Evolutionary conservation across 805 yeast genomes (phyloP).

Genomic region (Schwanniomyces occidentalis): DNA sequence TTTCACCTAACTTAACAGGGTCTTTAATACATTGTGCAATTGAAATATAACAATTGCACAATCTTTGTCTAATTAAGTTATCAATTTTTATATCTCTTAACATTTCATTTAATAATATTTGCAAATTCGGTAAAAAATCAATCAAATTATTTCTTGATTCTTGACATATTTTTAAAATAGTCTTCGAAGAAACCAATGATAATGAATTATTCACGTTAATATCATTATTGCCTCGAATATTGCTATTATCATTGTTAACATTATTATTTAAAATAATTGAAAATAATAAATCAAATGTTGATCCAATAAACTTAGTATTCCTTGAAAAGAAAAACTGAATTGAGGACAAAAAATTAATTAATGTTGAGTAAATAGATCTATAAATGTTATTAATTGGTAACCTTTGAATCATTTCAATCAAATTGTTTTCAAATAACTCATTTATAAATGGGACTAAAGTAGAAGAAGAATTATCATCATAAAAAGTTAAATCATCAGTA

Average conservation of each 20-base stretch:
- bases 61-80: conserved; percentile 53
- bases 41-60: conserved; percentile 62
- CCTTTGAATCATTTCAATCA: conserved; percentile 19
- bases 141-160: conserved; percentile 47
- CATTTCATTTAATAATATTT: conserved; percentile 48
- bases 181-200: conserved; percentile 43
- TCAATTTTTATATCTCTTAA: conserved; percentile 40
- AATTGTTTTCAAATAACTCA: conserved; percentile 20
- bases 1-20: conserved; percentile 34
- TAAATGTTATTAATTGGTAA: conserved; percentile 8
- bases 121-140: conserved; percentile 48
- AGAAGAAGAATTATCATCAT: conserved; percentile 30
- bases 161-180: conserved; percentile 60
- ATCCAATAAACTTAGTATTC: conserved; percentile 39
- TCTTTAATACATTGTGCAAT: conserved; percentile 56
- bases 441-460: conserved; percentile 26
- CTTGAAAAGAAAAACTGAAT: conserved; percentile 60
- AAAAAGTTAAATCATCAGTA: conserved; percentile 50
- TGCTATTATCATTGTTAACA: background rate
- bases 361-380: conserved; percentile 34
- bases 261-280: conserved; percentile 31
- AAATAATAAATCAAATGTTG: conserved; percentile 58
- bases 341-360: conserved; percentile 58
- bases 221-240: conserved; percentile 15
- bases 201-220: conserved; percentile 24